These are phyloP conservation scores for Orbilia oligospora DNA, from an alignment of 2,329 filamentous ascomycete species.

Conservation along the genomic window DNA sequence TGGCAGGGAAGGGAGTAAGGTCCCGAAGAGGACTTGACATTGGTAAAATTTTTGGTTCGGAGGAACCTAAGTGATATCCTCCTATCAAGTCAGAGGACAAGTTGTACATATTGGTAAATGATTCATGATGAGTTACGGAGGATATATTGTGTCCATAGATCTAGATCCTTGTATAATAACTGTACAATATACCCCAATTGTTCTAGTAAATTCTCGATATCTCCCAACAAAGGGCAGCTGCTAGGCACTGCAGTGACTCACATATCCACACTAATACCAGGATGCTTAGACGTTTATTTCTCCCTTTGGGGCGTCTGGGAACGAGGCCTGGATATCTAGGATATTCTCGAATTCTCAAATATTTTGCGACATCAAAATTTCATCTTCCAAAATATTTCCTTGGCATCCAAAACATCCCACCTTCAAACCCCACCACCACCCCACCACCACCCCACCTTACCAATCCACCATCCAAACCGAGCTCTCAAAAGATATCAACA, in stretches of 20 bases:
- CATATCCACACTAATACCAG: too few relatives aligned
- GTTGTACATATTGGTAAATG: too few relatives aligned
- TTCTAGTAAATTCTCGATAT: too few relatives aligned
- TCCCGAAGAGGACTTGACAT: neutral
- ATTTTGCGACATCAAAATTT: constrained; percentile 20
- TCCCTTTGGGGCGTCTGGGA: too few relatives aligned
- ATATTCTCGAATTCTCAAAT: neutral
- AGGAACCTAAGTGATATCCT: neutral
- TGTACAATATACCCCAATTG: neutral
- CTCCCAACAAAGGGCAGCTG: too few relatives aligned
- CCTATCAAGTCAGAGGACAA: too few relatives aligned
- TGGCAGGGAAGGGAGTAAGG: constrained; percentile 4
- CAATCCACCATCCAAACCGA: neutral
- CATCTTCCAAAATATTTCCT: constrained; percentile 36
- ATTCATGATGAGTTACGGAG: neutral
- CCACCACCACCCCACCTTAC: neutral
- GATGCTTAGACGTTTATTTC: too few relatives aligned
- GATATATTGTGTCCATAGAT: neutral
- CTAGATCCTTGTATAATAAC: constrained; percentile 15
- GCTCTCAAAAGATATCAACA: neutral
- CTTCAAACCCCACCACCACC: constrained; percentile 37
- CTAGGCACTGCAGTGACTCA: too few relatives aligned
- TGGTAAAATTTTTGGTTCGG: constrained; percentile 4
- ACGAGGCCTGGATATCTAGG: too few relatives aligned
- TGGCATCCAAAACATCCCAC: constrained; percentile 53